Base-by-base conservation (phyloP, 2,329 filamentous ascomycete species). In the Fusarium sp. region DNA sequence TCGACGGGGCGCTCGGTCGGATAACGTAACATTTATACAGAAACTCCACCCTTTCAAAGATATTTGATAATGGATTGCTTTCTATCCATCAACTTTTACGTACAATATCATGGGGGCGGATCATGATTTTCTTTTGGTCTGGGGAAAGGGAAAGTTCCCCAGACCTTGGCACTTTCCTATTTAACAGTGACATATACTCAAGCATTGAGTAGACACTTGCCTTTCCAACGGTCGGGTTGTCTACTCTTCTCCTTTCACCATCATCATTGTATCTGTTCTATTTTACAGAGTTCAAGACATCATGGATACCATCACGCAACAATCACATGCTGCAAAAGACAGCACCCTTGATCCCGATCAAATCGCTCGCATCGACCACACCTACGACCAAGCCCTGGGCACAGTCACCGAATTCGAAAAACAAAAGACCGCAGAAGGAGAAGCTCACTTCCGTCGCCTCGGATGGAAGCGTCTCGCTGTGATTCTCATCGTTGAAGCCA, bases 381-480 rank as follows among this genome's bases (percentile, higher is more conserved):
- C 70, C 18, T 66, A 66, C 10, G 71, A 72, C 32, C 67, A 71
- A 47, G 71, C 71, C 38, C 7, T 59, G 18, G 73, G 73, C 32
- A 70, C 72, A 16, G 63, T 73, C 6, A 71, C 73, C 24, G 71
- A 75, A n/a, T 72, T 68, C 8, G 73, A 75, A 47, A 71, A 74
- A 53, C 63, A 68, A 38, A 75, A 75, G 47, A 71, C 66, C 8
- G 52, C 64, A 15, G 55, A 65, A 38, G 73, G 73, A 1, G 70
- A 68, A 22, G 71, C 71, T 11, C 73, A 53, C 40, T 75, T 73
- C 29, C 62, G 63, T 43, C 73, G 73, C 2, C 18, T 75, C 1
- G 73, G 73, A 45, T 75, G 73, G 73, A 75, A 75, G 54, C 68
- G 73, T 14, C 63, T 75, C 14, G 71, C 72, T 20, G 70, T 75